Conservation (phyloP, 768 basidiomycete genomes). For the Suillus discolor region DNA sequence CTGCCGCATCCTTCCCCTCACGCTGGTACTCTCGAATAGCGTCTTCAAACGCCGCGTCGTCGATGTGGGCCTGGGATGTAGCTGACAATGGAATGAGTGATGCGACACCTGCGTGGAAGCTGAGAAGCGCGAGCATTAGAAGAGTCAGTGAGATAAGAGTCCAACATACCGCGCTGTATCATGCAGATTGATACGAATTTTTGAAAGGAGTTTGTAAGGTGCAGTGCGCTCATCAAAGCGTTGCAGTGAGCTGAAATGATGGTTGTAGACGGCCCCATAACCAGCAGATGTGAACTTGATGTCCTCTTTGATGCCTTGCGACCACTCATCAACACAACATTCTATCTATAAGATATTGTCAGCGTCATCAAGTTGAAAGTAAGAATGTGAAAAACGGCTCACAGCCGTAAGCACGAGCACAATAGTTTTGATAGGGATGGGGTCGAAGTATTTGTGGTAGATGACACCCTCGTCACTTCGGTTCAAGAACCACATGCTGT, state of each 20-base stretch:
- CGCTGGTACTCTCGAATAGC: neutral
- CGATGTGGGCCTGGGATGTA: neutral
- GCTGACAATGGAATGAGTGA: neutral
- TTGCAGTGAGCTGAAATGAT: too few species aligned
- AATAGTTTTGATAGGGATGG: too few species aligned
- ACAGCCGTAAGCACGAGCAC: too few species aligned
- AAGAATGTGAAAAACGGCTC: too few species aligned
- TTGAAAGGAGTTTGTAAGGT: neutral
- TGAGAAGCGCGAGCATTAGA: neutral
- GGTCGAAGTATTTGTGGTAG: too few species aligned
- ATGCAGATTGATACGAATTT: slow-evolving; percentile 2
- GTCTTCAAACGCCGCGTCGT: neutral
- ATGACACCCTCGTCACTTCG: neutral
- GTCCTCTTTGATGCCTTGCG: too few species aligned
- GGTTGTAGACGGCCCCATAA: too few species aligned
- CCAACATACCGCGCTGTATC: slow-evolving; percentile 5
- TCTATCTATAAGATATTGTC: too few species aligned
- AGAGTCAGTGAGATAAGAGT: neutral
- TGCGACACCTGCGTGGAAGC: neutral
- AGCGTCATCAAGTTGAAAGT: too few species aligned
- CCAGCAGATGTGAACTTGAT: too few species aligned
- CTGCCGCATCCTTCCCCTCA: neutral
- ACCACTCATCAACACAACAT: too few species aligned
- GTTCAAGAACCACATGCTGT: neutral
- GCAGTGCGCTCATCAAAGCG: too few species aligned